Percentiles rank a stretch among this genome's conserved stretches.
phyloP scores from a whole-genome alignment of 106 monocot genomes.

The Narthecium ossifragum region DNA sequence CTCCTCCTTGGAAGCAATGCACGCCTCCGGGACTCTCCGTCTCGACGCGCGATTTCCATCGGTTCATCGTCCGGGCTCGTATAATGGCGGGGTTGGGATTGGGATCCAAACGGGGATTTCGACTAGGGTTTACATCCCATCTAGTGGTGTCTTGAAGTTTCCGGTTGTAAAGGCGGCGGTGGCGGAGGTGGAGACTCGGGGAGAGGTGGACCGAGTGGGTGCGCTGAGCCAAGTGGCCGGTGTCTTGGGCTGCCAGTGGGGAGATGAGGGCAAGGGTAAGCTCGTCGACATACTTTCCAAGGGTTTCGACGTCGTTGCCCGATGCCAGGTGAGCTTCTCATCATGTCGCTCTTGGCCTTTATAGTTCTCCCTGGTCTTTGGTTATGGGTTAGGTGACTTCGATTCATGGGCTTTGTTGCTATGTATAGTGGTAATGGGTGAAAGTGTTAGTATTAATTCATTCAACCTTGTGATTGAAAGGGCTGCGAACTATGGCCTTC shows the following conservation, averaged over 20 bases:
- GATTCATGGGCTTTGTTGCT: no score
- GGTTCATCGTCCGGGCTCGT: no score
- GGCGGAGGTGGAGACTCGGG: conserved; percentile 17
- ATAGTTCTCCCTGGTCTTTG: background rate
- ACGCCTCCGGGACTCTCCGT: no score
- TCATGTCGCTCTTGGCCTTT: background rate
- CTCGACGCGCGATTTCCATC: no score
- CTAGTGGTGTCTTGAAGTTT: no score
- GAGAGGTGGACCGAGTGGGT: conserved; percentile 29
- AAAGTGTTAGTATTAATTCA: no score
- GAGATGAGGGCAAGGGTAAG: conserved; percentile 85
- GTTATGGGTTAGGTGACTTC: background rate
- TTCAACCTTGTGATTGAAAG: background rate
- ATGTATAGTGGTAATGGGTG: no score
- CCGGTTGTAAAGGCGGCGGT: conserved; percentile 11
- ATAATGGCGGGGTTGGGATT: no score
- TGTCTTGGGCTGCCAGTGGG: conserved; percentile 86
- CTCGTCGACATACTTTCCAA: conserved; percentile 78
- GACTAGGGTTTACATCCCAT: no score
- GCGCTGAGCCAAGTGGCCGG: conserved; percentile 72
- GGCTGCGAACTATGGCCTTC: background rate
- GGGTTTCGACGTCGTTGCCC: conserved; percentile 72
- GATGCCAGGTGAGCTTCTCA: conserved; percentile 53
- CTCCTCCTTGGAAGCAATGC: no score
- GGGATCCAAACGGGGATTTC: no score